phyloP scores from a whole-genome alignment of 1,284 basidiomycete genomes.

The Apiotrichum akiyoshidainum region DNA sequence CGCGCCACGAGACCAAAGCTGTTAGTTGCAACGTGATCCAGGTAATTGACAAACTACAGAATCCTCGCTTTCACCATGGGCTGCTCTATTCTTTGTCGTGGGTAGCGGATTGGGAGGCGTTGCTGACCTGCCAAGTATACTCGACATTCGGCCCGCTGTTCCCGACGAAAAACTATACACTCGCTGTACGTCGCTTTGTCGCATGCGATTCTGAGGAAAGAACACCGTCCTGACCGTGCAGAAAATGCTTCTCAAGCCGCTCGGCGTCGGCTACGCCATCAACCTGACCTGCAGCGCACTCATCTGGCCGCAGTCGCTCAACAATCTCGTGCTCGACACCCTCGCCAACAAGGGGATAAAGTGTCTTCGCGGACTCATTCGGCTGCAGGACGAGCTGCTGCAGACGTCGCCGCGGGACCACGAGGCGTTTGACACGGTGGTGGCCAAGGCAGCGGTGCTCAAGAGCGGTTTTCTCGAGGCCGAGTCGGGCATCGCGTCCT shows the following conservation, averaged over 20 bases:
- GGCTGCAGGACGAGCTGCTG: conserved; percentile 46
- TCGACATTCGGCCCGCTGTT: conserved; percentile 59
- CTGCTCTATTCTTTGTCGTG: conserved; percentile 41
- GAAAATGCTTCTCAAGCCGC: conserved; percentile 58
- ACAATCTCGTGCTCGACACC: conserved; percentile 51
- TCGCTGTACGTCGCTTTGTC: conserved; percentile 49
- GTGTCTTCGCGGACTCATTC: conserved; percentile 38
- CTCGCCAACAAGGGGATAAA: conserved; percentile 38
- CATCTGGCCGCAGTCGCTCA: conserved; percentile 70
- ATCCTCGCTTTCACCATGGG: conserved; percentile 60
- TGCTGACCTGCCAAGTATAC: conserved; percentile 55
- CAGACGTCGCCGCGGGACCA: conserved; percentile 25
- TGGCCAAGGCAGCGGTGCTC: conserved; percentile 21
- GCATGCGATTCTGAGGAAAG: neutral
- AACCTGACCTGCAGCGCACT: conserved; percentile 59
- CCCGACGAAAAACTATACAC: conserved; percentile 63
- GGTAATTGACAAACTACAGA: conserved; percentile 5
- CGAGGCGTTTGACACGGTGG: conserved; percentile 33
- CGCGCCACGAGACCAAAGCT: conserved; percentile 64
- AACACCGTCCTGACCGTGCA: neutral
- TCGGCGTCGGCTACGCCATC: conserved; percentile 61
- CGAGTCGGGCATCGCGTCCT: conserved; percentile 31
- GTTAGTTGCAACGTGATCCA: conserved; percentile 28
- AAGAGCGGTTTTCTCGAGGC: conserved; percentile 31
- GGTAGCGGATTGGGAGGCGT: conserved; percentile 1